A percentile compares a stretch with the other conserved stretches of the same genome.
phyloP scores from a whole-genome alignment of 2,329 filamentous ascomycete species.

The Fonsecaea erecta region DNA sequence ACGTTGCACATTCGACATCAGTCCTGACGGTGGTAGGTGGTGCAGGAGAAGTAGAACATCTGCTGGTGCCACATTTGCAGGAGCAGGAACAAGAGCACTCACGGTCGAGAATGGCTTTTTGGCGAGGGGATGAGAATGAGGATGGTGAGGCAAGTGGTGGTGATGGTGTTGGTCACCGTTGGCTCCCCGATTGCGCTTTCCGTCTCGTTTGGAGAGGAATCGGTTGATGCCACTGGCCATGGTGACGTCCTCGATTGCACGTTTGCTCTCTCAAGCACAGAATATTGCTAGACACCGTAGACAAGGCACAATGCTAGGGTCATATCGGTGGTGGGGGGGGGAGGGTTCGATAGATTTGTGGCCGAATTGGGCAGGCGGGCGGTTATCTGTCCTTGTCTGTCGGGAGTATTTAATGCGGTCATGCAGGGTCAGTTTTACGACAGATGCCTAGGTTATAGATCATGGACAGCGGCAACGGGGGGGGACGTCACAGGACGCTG shows the following conservation, averaged over 20 bases:
- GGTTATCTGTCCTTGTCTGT: not conserved
- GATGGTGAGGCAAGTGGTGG: slow-evolving; percentile 5
- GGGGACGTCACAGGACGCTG: slow-evolving; percentile 14
- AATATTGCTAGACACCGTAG: not conserved
- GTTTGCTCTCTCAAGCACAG: not conserved
- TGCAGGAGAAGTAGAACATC: slow-evolving; percentile 5
- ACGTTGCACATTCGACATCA: slow-evolving; percentile 23
- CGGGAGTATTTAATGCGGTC: not conserved
- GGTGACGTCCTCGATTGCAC: not conserved
- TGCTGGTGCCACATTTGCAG: slow-evolving; percentile 1
- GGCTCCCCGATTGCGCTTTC: slow-evolving; percentile 35
- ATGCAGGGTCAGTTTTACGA: not conserved
- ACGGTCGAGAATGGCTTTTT: slow-evolving; percentile 24
- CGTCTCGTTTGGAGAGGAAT: slow-evolving; percentile 49
- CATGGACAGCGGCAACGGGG: not conserved
- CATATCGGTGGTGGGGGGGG: too few relatives aligned
- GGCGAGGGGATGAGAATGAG: slow-evolving; percentile 7
- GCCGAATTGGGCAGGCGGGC: not conserved
- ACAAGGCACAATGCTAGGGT: not conserved
- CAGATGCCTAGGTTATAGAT: slow-evolving; percentile 5
- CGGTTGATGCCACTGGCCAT: slow-evolving; percentile 50
- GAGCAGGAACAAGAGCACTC: slow-evolving; percentile 18
- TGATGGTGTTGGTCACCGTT: slow-evolving; percentile 10
- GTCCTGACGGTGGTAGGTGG: slow-evolving; percentile 32
- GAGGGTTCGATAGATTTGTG: not conserved